A percentile compares a stretch with the other conserved stretches of the same genome.
These are phyloP conservation scores for Rhodotorula sp. DNA, from an alignment of 1,284 basidiomycete genomes.

Conservation along the genomic window DNA sequence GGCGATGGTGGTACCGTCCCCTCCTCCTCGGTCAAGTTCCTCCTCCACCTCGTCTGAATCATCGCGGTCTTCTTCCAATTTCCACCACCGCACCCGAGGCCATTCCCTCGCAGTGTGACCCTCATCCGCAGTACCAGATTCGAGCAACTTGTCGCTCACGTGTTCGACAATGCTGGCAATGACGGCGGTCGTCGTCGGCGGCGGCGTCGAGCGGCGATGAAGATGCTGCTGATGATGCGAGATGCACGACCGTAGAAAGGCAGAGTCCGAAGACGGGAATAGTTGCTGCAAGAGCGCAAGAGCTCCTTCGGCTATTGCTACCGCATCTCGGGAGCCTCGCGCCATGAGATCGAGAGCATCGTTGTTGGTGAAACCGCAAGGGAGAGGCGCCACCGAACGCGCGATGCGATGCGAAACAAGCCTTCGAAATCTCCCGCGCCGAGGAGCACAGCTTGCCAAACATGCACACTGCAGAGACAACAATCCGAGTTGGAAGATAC, in stretches of 20 bases:
- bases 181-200: background rate
- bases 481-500: too few species aligned
- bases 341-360: background rate
- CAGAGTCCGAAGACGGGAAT: slow-evolving; percentile 1
- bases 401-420: background rate
- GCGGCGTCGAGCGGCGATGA: too few species aligned
- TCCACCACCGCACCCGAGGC: background rate
- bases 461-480: too few species aligned
- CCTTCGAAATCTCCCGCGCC: too few species aligned
- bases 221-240: background rate
- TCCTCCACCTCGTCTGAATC: too few species aligned
- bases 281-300: slow-evolving; percentile 18
- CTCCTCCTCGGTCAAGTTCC: too few species aligned
- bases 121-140: background rate
- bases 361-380: background rate
- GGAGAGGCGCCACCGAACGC: background rate
- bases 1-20: background rate
- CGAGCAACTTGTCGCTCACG: slow-evolving; percentile 15
- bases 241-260: slow-evolving; percentile 46
- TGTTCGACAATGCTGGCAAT: background rate
- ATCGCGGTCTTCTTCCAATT: too few species aligned
- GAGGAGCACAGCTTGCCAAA: too few species aligned
- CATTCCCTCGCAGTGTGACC: background rate
- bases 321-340: background rate
- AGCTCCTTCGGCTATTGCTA: slow-evolving; percentile 27